phyloP scores from a whole-genome alignment of 306 rosid species.

The barrel medic (Medicago truncatula) region MtrunA17r5.0-ANR NC_053045.1:41405001-41405500 shows the following conservation, averaged over 20 bases:
- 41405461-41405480: conserved; percentile 46
- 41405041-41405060: too few relatives aligned
- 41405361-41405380: conserved; percentile 44
- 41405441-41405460: conserved; percentile 57
- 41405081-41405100: too few relatives aligned
- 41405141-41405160: too few relatives aligned
- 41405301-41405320: conserved; percentile 23
- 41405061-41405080: too few relatives aligned
- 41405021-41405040: too few relatives aligned
- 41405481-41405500: conserved; percentile 44
- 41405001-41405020: too few relatives aligned
- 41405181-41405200: too few relatives aligned
- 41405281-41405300: conserved; percentile 32
- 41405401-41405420: conserved; percentile 56
- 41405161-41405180: too few relatives aligned
- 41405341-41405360: conserved; percentile 30
- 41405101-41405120: too few relatives aligned
- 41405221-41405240: conserved; percentile 44
- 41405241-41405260: conserved; percentile 65
- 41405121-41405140: too few relatives aligned
- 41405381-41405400: conserved; percentile 40
- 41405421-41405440: conserved; percentile 66
- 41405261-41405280: conserved; percentile 55
- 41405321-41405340: conserved; percentile 37
- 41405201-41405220: too few relatives aligned